phyloP scores from a whole-genome alignment of 345 rosid genomes.

The Pelargonium nanum region DNA sequence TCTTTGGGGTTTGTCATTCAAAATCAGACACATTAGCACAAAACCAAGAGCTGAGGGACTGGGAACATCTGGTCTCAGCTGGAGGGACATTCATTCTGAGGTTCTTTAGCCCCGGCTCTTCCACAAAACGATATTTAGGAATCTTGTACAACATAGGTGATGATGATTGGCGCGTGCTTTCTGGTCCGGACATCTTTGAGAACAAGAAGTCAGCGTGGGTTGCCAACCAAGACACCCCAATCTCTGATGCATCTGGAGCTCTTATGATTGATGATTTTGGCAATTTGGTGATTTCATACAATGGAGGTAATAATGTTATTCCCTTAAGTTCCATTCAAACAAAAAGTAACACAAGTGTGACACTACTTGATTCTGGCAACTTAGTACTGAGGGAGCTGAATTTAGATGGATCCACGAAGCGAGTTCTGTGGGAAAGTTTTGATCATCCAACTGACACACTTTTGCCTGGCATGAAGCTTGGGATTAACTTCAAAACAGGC shows the following conservation, averaged over 20 bases:
- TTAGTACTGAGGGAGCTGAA: slow-evolving; percentile 24
- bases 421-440: slow-evolving; percentile 13
- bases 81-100: slow-evolving; percentile 5
- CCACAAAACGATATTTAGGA: slow-evolving; percentile 1
- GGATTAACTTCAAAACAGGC: slow-evolving; percentile 24
- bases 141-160: too few relatives aligned
- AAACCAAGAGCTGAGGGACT: slow-evolving; percentile 7
- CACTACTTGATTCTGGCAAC: slow-evolving; percentile 26
- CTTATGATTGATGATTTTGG: slow-evolving; percentile 5
- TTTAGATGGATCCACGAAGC: slow-evolving; percentile 17
- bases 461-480: slow-evolving; percentile 39
- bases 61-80: slow-evolving; percentile 5
- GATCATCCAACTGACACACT: too few relatives aligned
- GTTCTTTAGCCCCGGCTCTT: slow-evolving; percentile 1
- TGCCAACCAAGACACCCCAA: slow-evolving; percentile 9
- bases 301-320: too few relatives aligned
- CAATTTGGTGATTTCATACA: background rate
- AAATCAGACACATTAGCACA: slow-evolving; percentile 11
- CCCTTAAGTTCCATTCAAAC: slow-evolving; percentile 2
- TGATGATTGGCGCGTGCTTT: too few relatives aligned
- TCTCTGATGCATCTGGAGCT: background rate
- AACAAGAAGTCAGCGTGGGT: slow-evolving; percentile 3
- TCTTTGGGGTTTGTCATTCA: too few relatives aligned
- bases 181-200: too few relatives aligned
- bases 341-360: slow-evolving; percentile 21